These are phyloP conservation scores for Neurospora sp. DNA, from an alignment of 495 filamentous ascomycete species.

Conservation along the genomic window DNA sequence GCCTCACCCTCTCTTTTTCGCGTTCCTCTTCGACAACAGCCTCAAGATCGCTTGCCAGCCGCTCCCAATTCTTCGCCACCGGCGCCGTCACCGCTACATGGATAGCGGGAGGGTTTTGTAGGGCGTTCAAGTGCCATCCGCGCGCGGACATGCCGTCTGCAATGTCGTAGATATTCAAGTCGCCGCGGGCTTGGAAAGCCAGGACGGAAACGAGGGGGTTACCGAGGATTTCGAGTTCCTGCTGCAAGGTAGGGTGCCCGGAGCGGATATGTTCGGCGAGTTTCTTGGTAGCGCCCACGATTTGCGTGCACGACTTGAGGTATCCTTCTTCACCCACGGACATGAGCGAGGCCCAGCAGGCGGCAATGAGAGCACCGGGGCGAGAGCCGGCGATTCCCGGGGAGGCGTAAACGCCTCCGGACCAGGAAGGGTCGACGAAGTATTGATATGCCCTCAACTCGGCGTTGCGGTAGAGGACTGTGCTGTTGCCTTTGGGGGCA, in stretches of 20 bases:
- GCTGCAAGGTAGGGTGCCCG: conserved; percentile 46
- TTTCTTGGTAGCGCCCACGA: conserved; percentile 78
- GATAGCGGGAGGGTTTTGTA: conserved; percentile 87
- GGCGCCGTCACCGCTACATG: conserved; percentile 93
- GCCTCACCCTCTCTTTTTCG: conserved; percentile 50
- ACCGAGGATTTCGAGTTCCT: conserved; percentile 72
- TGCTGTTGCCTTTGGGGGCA: conserved; percentile 92
- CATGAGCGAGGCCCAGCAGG: conserved; percentile 88
- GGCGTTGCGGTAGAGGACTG: conserved; percentile 76
- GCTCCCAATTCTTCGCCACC: conserved; percentile 68
- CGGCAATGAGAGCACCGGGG: conserved; percentile 87
- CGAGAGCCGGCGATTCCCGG: conserved; percentile 84
- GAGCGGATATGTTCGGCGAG: conserved; percentile 67
- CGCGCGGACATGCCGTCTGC: conserved; percentile 70
- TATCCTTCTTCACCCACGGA: conserved; percentile 83
- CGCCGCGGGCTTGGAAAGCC: conserved; percentile 62
- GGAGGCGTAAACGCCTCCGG: conserved; percentile 90
- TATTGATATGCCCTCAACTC: conserved; percentile 80
- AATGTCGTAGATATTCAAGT: conserved; percentile 77
- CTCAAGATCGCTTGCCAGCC: conserved; percentile 66
- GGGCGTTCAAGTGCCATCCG: conserved; percentile 93
- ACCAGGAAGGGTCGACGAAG: conserved; percentile 91
- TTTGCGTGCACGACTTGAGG: conserved; percentile 69
- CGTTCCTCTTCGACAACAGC: conserved; percentile 69
- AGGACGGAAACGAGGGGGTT: conserved; percentile 83